These are phyloP conservation scores for Lecanoromycetidae sp. DNA, from an alignment of 2,329 filamentous ascomycete species.

Conservation along the genomic window DNA sequence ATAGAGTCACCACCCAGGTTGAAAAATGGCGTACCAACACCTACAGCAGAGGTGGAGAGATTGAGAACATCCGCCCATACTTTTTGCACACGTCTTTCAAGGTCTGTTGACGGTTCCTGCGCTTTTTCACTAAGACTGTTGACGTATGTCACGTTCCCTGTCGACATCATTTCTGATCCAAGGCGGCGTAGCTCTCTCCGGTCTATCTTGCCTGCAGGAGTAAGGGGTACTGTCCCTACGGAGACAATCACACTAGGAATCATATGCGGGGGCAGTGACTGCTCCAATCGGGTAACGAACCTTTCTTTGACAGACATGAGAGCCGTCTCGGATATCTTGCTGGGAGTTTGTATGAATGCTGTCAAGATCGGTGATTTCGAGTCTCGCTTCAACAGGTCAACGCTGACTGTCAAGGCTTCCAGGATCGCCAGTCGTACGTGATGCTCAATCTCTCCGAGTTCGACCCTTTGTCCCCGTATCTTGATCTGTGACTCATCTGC, in stretches of 20 bases:
- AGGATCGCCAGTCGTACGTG: conserved; percentile 11
- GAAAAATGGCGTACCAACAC: too few species aligned
- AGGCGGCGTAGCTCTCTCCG: conserved; percentile 10
- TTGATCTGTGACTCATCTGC: conserved; percentile 26
- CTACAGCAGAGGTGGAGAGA: too few species aligned
- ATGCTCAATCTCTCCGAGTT: conserved; percentile 23
- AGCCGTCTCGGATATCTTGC: background rate
- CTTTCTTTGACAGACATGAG: background rate
- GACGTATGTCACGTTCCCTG: too few species aligned
- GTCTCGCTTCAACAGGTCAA: background rate
- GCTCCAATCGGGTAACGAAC: background rate
- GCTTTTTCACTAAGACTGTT: too few species aligned
- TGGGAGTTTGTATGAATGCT: conserved; percentile 12
- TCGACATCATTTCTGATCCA: too few species aligned
- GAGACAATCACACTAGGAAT: conserved; percentile 4
- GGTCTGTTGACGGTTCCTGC: too few species aligned
- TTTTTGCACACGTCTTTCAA: too few species aligned
- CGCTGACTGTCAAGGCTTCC: background rate
- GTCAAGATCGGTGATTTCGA: background rate
- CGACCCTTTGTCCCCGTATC: conserved; percentile 28
- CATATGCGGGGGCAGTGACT: conserved; percentile 8
- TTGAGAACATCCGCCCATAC: too few species aligned
- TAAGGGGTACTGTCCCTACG: conserved; percentile 6
- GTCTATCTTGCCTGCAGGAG: conserved; percentile 11
- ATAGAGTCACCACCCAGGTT: too few species aligned